Conservation (phyloP, 164 flowering plant species). For the Vitis labrusca region DNA sequence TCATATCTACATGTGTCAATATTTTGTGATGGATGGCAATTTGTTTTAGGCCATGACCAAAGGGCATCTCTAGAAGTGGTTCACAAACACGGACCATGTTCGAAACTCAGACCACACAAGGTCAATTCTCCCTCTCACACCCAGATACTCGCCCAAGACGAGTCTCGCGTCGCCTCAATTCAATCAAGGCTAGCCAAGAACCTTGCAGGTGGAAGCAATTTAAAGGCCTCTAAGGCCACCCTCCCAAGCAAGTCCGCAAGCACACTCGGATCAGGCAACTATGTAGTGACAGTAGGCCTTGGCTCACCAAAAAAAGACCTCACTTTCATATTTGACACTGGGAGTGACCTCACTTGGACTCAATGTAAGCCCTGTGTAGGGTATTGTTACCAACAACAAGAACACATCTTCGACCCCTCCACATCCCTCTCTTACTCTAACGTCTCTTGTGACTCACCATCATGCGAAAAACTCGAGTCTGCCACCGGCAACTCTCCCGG, state of each 20-base stretch:
- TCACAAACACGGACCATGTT: slow-evolving; percentile 64
- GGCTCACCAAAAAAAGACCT: slow-evolving; percentile 57
- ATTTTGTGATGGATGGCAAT: no score
- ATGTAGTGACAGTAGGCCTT: slow-evolving; percentile 53
- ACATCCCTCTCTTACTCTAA: slow-evolving; percentile 35
- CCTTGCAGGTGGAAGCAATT: no score
- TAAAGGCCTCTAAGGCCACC: slow-evolving; percentile 1
- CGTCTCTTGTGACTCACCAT: slow-evolving; percentile 30
- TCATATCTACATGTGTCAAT: no score
- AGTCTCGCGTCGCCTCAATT: slow-evolving; percentile 46
- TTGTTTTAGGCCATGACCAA: slow-evolving; percentile 7
- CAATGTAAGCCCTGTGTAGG: slow-evolving; percentile 56
- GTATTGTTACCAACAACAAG: slow-evolving; percentile 47
- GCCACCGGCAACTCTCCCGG: slow-evolving; percentile 35
- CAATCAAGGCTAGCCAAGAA: slow-evolving; percentile 24
- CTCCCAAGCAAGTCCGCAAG: slow-evolving; percentile 48
- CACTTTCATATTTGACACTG: slow-evolving; percentile 60
- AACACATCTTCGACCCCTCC: slow-evolving; percentile 41
- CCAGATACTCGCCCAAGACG: slow-evolving; percentile 49
- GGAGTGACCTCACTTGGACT: slow-evolving; percentile 70
- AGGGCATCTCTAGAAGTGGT: slow-evolving; percentile 26
- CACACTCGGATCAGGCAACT: slow-evolving; percentile 50
- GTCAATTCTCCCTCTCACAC: slow-evolving; percentile 7
- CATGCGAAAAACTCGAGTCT: slow-evolving; percentile 28
- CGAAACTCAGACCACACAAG: slow-evolving; percentile 2